phyloP scores from a whole-genome alignment of 495 filamentous ascomycete species.

The Trichoderma erinaceum region DNA sequence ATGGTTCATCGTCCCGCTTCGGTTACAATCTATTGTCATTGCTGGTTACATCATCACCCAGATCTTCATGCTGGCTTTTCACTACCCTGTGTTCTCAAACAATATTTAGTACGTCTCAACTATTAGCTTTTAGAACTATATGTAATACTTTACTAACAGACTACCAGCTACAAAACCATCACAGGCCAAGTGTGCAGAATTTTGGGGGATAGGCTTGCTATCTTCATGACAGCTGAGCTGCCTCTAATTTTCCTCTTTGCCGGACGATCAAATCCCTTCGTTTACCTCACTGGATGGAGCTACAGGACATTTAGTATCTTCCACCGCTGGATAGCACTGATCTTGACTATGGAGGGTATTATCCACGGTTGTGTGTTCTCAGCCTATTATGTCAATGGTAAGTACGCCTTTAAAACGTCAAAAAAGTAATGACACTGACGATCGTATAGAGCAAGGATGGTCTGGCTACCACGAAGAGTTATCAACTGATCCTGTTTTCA shows the following conservation, averaged over 20 bases:
- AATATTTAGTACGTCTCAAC: not conserved
- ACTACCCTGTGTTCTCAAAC: not conserved
- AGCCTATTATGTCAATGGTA: conserved; percentile 3
- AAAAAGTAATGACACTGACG: not conserved
- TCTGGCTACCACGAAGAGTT: not conserved
- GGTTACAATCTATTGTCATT: not conserved
- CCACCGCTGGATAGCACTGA: not conserved
- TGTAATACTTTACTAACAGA: not conserved
- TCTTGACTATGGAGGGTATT: not conserved
- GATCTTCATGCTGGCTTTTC: conserved; percentile 4
- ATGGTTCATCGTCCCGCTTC: conserved; percentile 3
- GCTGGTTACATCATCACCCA: not conserved
- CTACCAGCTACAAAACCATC: conserved; percentile 3
- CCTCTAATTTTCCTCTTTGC: not conserved
- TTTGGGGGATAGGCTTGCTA: not conserved
- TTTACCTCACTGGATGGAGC: conserved; percentile 2
- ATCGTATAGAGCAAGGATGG: not conserved
- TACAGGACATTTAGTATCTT: conserved; percentile 4
- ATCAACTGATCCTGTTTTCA: not conserved
- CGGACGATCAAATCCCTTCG: not conserved
- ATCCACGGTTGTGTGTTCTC: not conserved
- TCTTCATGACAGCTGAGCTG: not conserved
- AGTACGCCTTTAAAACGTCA: not conserved
- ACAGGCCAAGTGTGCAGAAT: conserved; percentile 5
- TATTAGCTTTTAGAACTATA: not conserved